These are phyloP conservation scores for Cerioporus squamosus DNA, from an alignment of 1,284 basidiomycete genomes.

Conservation along the genomic window DNA sequence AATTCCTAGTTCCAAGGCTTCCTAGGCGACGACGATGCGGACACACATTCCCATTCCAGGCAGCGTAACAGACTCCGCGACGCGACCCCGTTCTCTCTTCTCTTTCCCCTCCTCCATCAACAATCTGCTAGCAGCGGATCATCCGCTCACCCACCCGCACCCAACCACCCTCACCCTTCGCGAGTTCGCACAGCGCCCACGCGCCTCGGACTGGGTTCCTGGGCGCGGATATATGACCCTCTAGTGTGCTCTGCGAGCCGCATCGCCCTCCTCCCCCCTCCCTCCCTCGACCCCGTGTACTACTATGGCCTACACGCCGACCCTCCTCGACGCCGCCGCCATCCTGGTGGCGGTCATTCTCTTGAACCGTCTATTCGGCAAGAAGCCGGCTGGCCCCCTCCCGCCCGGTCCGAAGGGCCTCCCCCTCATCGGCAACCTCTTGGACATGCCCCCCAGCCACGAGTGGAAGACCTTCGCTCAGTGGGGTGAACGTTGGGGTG, in stretches of 20 bases:
- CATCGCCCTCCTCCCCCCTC: not conserved
- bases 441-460: conserved; percentile 33
- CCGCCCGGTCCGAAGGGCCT: too few relatives aligned
- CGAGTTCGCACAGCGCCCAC: not conserved
- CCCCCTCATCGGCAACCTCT: not conserved
- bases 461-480: conserved; percentile 34
- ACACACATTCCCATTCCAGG: not conserved
- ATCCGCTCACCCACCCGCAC: not conserved
- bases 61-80: too few relatives aligned
- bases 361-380: conserved; percentile 10
- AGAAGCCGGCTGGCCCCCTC: too few relatives aligned
- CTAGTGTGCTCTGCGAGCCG: not conserved
- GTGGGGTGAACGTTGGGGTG: conserved; percentile 35
- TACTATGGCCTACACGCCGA: conserved; percentile 23
- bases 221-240: conserved; percentile 9
- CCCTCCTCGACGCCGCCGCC: conserved; percentile 18
- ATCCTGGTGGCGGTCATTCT: conserved; percentile 19
- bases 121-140: conserved; percentile 1
- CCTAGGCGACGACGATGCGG: not conserved
- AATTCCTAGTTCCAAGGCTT: not conserved
- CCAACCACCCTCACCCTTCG: not conserved
- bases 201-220: conserved; percentile 3
- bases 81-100: not conserved
- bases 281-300: conserved; percentile 3
- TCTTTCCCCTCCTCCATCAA: not conserved